These are phyloP conservation scores for Alloascoidea africana DNA, from an alignment of 805 yeast genomes.

Conservation along the genomic window DNA sequence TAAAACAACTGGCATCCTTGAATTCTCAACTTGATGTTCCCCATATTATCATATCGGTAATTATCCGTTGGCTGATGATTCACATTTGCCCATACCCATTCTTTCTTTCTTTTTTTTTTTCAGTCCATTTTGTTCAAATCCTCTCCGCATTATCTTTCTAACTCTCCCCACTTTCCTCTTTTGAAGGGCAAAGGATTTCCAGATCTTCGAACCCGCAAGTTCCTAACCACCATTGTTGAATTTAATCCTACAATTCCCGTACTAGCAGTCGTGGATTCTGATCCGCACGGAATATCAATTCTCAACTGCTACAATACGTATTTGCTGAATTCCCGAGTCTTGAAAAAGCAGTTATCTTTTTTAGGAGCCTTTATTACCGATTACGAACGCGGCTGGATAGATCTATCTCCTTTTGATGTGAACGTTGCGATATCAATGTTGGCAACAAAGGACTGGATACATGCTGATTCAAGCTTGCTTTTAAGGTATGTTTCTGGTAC, in stretches of 20 bases:
- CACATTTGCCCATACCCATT: too few species aligned
- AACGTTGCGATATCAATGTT: not conserved
- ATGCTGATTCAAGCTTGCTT: not conserved
- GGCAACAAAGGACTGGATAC: not conserved
- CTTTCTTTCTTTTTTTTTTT: slow-evolving; percentile 4
- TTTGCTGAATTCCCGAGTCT: slow-evolving; percentile 12
- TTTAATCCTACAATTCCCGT: slow-evolving; percentile 22
- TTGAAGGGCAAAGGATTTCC: slow-evolving; percentile 48
- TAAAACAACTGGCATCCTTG: too few species aligned
- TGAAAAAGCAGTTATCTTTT: too few species aligned
- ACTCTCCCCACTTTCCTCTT: slow-evolving; percentile 19
- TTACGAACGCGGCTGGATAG: slow-evolving; percentile 17
- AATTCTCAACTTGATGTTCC: slow-evolving; percentile 1
- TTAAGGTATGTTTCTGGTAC: not conserved
- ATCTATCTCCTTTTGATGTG: not conserved
- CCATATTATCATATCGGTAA: not conserved
- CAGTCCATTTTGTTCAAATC: slow-evolving; percentile 4
- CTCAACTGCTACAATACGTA: slow-evolving; percentile 21
- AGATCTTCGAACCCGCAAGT: slow-evolving; percentile 33
- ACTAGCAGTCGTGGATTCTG: slow-evolving; percentile 42
- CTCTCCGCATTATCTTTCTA: slow-evolving; percentile 18
- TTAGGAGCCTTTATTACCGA: slow-evolving; percentile 29
- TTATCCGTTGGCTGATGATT: too few species aligned
- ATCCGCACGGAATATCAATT: slow-evolving; percentile 47
- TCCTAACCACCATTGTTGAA: slow-evolving; percentile 19